Conservation (phyloP, 805 yeast species). For the Wickerhamomyces rabaulensis region DNA sequence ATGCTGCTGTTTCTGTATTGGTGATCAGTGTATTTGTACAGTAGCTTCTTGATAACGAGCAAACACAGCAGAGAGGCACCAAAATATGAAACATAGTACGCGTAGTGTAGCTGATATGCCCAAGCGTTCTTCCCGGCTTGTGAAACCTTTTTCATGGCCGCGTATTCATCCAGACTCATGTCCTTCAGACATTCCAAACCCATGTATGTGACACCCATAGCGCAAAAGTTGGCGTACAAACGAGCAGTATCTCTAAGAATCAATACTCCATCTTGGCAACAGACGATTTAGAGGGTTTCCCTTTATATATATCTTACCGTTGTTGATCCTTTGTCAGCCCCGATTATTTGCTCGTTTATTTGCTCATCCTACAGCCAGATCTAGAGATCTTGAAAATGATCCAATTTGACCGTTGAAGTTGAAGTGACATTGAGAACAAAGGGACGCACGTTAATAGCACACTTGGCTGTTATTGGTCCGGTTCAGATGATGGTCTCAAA, state of each 20-base stretch:
- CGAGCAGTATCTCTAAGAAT: no score
- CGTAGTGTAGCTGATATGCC: slow-evolving; percentile 14
- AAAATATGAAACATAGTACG: slow-evolving; percentile 13
- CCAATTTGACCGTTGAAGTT: background rate
- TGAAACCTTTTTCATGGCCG: slow-evolving; percentile 3
- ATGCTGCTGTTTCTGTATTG: slow-evolving; percentile 12
- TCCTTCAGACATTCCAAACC: slow-evolving; percentile 19
- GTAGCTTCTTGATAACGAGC: slow-evolving; percentile 4
- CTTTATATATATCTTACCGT: background rate
- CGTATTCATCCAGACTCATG: slow-evolving; percentile 2
- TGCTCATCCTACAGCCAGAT: background rate
- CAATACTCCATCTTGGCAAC: no score
- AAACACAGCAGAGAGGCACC: slow-evolving; percentile 10
- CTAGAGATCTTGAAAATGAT: no score
- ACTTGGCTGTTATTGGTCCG: no score
- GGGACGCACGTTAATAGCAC: no score
- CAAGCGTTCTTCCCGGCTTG: slow-evolving; percentile 13
- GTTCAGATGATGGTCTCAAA: no score
- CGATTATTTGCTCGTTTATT: background rate
- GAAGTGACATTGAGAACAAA: no score
- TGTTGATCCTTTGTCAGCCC: background rate
- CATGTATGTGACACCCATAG: slow-evolving; percentile 10
- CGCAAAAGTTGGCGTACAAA: background rate
- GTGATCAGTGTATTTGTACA: slow-evolving; percentile 14
- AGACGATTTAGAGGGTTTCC: background rate